Evolutionary conservation across 2,329 filamentous ascomycete species (phyloP).

Genomic region (Diaporthe vaccinii): DNA sequence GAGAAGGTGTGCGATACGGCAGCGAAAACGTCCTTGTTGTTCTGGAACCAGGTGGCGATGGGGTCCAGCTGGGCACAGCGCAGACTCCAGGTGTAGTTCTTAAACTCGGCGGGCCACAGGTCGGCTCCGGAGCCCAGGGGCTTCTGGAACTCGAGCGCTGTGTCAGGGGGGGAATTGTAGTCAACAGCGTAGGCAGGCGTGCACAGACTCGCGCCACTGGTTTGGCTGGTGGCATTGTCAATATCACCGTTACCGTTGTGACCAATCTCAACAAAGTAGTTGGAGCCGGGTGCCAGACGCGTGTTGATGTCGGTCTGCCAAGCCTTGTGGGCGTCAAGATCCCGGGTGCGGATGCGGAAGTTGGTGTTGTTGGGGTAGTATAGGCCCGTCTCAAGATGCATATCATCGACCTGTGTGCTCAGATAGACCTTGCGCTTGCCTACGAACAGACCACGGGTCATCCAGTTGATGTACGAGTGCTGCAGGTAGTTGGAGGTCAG

Average conservation of each 20-base stretch:
- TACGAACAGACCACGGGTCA: constrained; percentile 69
- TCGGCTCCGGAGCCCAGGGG: constrained; percentile 63
- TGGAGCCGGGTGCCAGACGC: constrained; percentile 64
- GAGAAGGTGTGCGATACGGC: constrained; percentile 75
- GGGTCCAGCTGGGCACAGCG: constrained; percentile 63
- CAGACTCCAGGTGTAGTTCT: constrained; percentile 64
- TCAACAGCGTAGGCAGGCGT: constrained; percentile 57
- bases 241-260: constrained; percentile 66
- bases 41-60: constrained; percentile 68
- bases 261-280: constrained; percentile 66
- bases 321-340: constrained; percentile 60
- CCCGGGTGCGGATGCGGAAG: constrained; percentile 63
- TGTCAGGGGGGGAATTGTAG: constrained; percentile 59
- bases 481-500: constrained; percentile 69
- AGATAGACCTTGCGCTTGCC: constrained; percentile 69
- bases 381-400: constrained; percentile 67
- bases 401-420: constrained; percentile 72
- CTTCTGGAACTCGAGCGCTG: constrained; percentile 59
- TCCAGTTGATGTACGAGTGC: constrained; percentile 74
- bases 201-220: constrained; percentile 60
- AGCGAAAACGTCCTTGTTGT: constrained; percentile 67
- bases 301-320: constrained; percentile 59
- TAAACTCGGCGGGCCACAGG: constrained; percentile 63
- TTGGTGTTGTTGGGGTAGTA: constrained; percentile 61
- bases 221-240: constrained; percentile 63